Evolutionary conservation across 2,329 filamentous ascomycete species (phyloP).

Genomic region (Endoconidiophora polonica): DNA sequence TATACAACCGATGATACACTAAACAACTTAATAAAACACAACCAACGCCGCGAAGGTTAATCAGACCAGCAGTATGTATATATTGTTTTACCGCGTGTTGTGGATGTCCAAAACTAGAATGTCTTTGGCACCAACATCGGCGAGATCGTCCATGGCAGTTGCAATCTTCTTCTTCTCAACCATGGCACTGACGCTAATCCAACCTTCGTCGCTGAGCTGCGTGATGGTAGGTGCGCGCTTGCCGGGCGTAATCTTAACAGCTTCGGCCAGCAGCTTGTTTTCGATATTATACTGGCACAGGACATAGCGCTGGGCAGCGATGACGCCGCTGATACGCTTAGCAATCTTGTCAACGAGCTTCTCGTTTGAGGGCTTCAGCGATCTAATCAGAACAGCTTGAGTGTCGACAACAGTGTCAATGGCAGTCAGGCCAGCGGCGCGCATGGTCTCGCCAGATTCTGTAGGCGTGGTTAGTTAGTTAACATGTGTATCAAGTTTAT

Average conservation of each 20-base stretch:
- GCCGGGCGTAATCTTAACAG: conserved; percentile 69
- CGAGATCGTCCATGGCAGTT: conserved; percentile 70
- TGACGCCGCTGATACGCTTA: conserved; percentile 78
- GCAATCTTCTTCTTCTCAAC: conserved; percentile 78
- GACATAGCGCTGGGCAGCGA: conserved; percentile 85
- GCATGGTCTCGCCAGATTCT: conserved; percentile 99
- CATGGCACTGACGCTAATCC: conserved; percentile 93
- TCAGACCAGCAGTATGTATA: background rate
- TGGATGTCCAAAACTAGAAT: conserved; percentile 75
- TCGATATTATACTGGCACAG: conserved; percentile 94
- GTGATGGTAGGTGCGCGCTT: conserved; percentile 88
- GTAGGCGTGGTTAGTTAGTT: background rate
- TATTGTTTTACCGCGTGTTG: conserved; percentile 42
- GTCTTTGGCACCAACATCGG: conserved; percentile 60
- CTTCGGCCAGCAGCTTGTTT: conserved; percentile 47
- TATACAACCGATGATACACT: conserved; percentile 1
- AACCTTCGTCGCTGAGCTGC: conserved; percentile 71
- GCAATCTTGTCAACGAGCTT: conserved; percentile 71
- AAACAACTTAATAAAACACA: background rate
- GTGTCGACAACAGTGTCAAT: conserved; percentile 87
- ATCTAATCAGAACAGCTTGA: conserved; percentile 82
- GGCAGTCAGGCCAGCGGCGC: conserved; percentile 78
- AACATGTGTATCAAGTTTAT: background rate
- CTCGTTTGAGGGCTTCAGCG: conserved; percentile 62
- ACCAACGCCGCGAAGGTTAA: background rate